phyloP scores from a whole-genome alignment of 805 yeast genomes.

The Lipomyces spencermartinsiae region DNA sequence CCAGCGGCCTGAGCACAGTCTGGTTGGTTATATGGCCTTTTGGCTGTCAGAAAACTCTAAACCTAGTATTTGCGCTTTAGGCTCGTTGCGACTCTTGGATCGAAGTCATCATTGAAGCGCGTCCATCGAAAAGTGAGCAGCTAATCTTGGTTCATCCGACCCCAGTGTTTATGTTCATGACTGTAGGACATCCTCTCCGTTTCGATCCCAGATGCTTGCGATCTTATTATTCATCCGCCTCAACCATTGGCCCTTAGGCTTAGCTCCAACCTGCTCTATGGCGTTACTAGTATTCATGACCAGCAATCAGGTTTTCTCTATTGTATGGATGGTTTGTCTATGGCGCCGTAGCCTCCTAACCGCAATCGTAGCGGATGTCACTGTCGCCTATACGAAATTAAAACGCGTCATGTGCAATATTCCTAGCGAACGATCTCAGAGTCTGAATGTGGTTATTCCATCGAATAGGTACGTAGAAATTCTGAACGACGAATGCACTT shows the following conservation, averaged over 20 bases:
- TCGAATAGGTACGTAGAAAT: background rate
- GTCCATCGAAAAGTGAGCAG: constrained; percentile 35
- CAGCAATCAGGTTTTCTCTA: constrained; percentile 35
- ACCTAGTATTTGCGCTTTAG: constrained; percentile 14
- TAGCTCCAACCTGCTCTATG: constrained; percentile 39
- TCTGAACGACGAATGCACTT: background rate
- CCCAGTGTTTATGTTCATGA: background rate
- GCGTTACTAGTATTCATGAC: constrained; percentile 35
- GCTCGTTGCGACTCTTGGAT: constrained; percentile 41
- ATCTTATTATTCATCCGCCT: constrained; percentile 36
- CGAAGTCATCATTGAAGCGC: constrained; percentile 36
- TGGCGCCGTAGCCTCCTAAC: background rate
- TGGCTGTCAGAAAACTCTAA: background rate
- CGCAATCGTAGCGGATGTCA: constrained; percentile 17
- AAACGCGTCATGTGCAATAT: constrained; percentile 9
- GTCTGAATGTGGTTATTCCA: background rate
- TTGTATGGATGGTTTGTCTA: constrained; percentile 27
- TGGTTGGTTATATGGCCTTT: constrained; percentile 28
- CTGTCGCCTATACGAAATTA: constrained; percentile 18
- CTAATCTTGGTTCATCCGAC: background rate
- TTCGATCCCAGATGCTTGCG: constrained; percentile 39
- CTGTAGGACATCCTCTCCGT: constrained; percentile 38
- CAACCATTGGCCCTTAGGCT: constrained; percentile 42
- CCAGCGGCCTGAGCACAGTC: constrained; percentile 36
- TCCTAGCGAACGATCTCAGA: background rate